Evolutionary conservation across 805 yeast genomes (phyloP).

Genomic region (Hanseniaspora jakobsenii): DNA sequence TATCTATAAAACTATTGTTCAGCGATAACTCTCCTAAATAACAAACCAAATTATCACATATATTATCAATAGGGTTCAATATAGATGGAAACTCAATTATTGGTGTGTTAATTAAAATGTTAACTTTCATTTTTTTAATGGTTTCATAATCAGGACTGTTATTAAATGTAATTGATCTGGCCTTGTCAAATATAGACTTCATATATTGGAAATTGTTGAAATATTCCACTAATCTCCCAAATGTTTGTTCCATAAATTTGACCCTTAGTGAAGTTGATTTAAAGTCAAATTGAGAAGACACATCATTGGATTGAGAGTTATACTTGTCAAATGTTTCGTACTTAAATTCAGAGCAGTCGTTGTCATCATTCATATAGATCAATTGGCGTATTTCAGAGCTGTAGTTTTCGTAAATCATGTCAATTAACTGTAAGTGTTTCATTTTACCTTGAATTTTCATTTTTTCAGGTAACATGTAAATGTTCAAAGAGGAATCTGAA

Average conservation of each 20-base stretch:
- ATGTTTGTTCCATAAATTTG: conserved; percentile 71
- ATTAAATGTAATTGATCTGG: conserved; percentile 76
- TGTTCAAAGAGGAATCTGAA: conserved; percentile 57
- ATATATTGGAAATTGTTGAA: conserved; percentile 65
- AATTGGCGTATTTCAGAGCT: conserved; percentile 52
- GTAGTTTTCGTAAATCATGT: conserved; percentile 58
- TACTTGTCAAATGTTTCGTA: conserved; percentile 70
- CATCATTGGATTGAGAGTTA: conserved; percentile 32
- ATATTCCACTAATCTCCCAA: conserved; percentile 53
- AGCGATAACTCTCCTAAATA: conserved; percentile 76
- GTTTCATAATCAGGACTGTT: conserved; percentile 55
- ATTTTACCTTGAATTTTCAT: conserved; percentile 59
- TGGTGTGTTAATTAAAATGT: conserved; percentile 68
- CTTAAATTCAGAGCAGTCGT: conserved; percentile 59
- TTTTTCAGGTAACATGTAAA: conserved; percentile 60
- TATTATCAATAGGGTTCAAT: conserved; percentile 31
- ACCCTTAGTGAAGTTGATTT: conserved; percentile 65
- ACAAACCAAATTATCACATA: conserved; percentile 52
- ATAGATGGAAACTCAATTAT: conserved; percentile 64
- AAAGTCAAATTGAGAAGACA: conserved; percentile 41
- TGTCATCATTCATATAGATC: conserved; percentile 67
- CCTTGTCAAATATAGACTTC: conserved; percentile 81
- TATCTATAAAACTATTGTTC: conserved; percentile 21
- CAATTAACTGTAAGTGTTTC: conserved; percentile 69
- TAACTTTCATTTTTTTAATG: conserved; percentile 50